Percentiles rank a stretch among this genome's conserved stretches.
Evolutionary conservation across 805 yeast species (phyloP).

Genomic region (Torulaspora gathmanii): DNA sequence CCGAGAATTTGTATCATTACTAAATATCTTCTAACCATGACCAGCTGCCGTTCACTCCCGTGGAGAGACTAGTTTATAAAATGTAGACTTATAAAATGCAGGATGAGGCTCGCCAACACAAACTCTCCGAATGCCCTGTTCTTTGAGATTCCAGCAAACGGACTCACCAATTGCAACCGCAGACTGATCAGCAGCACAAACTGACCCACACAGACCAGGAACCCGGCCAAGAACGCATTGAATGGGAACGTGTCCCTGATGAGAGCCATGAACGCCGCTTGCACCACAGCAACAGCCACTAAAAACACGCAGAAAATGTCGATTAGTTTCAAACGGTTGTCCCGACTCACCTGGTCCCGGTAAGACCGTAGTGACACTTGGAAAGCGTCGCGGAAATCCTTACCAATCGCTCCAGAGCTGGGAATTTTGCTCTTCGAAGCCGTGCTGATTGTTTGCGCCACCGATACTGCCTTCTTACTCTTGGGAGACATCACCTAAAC

Average conservation of each 20-base stretch:
- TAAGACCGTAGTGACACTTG: constrained; percentile 24
- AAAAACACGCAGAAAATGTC: constrained; percentile 74
- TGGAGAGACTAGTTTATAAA: constrained; percentile 62
- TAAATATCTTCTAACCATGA: constrained; percentile 3
- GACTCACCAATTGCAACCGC: constrained; percentile 61
- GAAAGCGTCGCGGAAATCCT: constrained; percentile 30
- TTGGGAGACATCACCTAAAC: constrained; percentile 6
- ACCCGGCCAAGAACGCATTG: constrained; percentile 94
- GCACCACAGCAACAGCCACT: constrained; percentile 69
- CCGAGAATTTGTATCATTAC: constrained; percentile 6
- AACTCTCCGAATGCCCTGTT: constrained; percentile 82
- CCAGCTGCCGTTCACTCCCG: background rate
- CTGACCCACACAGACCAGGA: constrained; percentile 88
- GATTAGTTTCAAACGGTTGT: constrained; percentile 55
- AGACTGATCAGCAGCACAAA: constrained; percentile 82
- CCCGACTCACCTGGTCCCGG: constrained; percentile 29
- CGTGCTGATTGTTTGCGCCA: constrained; percentile 2
- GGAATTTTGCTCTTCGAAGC: constrained; percentile 6
- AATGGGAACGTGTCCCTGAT: constrained; percentile 87
- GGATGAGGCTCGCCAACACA: constrained; percentile 75
- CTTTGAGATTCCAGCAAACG: constrained; percentile 44
- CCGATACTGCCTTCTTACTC: constrained; percentile 4
- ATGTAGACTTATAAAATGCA: constrained; percentile 86
- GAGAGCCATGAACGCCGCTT: constrained; percentile 68
- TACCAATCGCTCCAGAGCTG: constrained; percentile 6